Percentiles rank a stretch among this genome's conserved stretches.
Conservation (phyloP, 2,329 filamentous ascomycete genomes). For the Nakataea oryzae region DNA sequence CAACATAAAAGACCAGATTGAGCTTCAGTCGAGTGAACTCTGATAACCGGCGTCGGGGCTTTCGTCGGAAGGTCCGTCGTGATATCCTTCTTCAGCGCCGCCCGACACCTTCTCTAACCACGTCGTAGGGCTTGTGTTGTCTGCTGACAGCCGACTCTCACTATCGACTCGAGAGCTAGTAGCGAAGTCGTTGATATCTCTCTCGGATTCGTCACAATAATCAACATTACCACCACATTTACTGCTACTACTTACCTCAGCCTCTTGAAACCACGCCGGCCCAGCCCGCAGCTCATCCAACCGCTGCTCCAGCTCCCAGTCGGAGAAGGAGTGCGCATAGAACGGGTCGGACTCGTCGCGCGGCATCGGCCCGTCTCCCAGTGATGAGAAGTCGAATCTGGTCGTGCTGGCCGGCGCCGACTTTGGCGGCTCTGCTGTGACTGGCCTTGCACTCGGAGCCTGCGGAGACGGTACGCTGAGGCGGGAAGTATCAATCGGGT, state of each 20-base stretch:
- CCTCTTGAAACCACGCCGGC: not conserved
- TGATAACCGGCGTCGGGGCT: not conserved
- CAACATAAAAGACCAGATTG: too few relatives aligned
- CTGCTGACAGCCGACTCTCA: too few relatives aligned
- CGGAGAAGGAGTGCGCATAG: not conserved
- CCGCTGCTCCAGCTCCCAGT: constrained; percentile 2
- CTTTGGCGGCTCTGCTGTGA: not conserved
- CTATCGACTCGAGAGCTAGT: not conserved
- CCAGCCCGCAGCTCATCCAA: not conserved
- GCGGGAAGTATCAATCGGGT: not conserved
- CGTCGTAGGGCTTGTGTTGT: not conserved
- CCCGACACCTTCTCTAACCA: not conserved
- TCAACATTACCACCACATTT: not conserved
- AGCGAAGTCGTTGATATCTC: not conserved
- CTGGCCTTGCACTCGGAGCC: not conserved
- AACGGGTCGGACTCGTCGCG: constrained; percentile 3
- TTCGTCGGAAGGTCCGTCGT: not conserved
- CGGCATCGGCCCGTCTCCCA: not conserved
- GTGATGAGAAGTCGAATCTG: not conserved
- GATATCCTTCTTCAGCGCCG: not conserved
- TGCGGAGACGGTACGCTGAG: not conserved
- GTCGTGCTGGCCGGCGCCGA: not conserved
- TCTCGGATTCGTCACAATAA: not conserved
- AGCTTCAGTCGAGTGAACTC: not conserved
- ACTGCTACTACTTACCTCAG: not conserved